Percentiles rank a stretch among this genome's conserved stretches.
Evolutionary conservation across 2,329 filamentous ascomycete genomes (phyloP).

Genomic region (Colletotrichum cereale): DNA sequence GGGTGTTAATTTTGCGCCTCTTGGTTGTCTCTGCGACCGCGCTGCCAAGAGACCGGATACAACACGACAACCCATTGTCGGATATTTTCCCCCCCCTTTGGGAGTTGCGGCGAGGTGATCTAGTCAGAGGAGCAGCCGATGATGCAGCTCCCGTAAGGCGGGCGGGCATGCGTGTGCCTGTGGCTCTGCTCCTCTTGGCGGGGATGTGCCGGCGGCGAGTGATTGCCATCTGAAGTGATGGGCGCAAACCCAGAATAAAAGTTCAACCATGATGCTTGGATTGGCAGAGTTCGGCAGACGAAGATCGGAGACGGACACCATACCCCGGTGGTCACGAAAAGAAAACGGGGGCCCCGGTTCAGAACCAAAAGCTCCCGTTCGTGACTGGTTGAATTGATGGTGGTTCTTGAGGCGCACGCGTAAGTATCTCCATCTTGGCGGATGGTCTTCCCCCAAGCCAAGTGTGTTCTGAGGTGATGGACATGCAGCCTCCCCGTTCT

Average conservation of each 20-base stretch:
- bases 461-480: not conserved
- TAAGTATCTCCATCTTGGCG: not conserved
- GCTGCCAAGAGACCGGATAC: slow-evolving; percentile 22
- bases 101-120: not conserved
- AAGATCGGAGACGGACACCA: not conserved
- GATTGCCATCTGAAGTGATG: slow-evolving; percentile 24
- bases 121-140: not conserved
- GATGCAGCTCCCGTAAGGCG: not conserved
- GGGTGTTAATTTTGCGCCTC: not conserved
- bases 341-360: no score
- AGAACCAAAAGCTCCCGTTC: not conserved
- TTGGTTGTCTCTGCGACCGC: not conserved
- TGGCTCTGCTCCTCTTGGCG: slow-evolving; percentile 39
- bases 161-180: slow-evolving; percentile 26
- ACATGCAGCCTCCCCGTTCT: not conserved
- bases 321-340: not conserved
- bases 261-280: not conserved
- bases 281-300: not conserved
- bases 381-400: not conserved
- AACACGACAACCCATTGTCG: slow-evolving; percentile 30
- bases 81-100: not conserved
- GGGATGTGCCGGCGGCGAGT: slow-evolving; percentile 27
- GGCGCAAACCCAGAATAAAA: not conserved
- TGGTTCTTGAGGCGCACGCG: not conserved
- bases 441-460: not conserved